These are phyloP conservation scores for Gossypium raimondii DNA, from an alignment of 345 rosid genomes.

Conservation along the genomic window DNA sequence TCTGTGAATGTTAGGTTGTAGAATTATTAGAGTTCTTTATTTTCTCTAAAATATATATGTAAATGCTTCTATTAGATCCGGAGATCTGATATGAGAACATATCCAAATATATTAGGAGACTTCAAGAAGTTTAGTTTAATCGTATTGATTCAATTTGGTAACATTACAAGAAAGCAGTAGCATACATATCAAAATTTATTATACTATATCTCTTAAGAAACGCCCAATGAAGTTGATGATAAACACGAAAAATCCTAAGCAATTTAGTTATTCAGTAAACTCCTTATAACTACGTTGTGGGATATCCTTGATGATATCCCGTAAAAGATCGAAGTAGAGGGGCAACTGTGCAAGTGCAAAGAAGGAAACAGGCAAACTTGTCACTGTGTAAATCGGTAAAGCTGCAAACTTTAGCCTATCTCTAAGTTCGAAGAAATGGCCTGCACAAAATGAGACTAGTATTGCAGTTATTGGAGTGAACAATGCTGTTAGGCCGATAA, in stretches of 20 bases:
- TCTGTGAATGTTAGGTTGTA: too few species aligned
- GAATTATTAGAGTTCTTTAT: too few species aligned
- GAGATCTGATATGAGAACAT: too few species aligned
- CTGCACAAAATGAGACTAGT: constrained; percentile 26
- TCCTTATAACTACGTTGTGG: constrained; percentile 17
- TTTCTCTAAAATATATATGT: too few species aligned
- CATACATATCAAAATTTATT: not conserved
- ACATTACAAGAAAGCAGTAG: not conserved
- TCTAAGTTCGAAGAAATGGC: constrained; percentile 25
- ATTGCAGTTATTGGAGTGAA: constrained; percentile 23
- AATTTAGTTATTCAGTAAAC: not conserved
- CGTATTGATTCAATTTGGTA: not conserved
- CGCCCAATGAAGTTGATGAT: too few species aligned
- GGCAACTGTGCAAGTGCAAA: constrained; percentile 22
- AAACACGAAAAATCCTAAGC: too few species aligned
- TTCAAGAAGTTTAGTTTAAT: too few species aligned
- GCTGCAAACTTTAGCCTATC: not conserved
- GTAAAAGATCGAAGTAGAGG: constrained; percentile 21
- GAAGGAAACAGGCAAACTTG: constrained; percentile 23
- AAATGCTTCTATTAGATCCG: too few species aligned
- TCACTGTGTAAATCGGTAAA: constrained; percentile 19
- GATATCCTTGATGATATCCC: constrained; percentile 13
- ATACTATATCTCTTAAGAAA: too few species aligned
- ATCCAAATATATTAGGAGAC: not conserved
- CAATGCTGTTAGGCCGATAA: constrained; percentile 20